phyloP scores from a whole-genome alignment of 768 basidiomycete genomes.

The Lactarius indigo region DNA sequence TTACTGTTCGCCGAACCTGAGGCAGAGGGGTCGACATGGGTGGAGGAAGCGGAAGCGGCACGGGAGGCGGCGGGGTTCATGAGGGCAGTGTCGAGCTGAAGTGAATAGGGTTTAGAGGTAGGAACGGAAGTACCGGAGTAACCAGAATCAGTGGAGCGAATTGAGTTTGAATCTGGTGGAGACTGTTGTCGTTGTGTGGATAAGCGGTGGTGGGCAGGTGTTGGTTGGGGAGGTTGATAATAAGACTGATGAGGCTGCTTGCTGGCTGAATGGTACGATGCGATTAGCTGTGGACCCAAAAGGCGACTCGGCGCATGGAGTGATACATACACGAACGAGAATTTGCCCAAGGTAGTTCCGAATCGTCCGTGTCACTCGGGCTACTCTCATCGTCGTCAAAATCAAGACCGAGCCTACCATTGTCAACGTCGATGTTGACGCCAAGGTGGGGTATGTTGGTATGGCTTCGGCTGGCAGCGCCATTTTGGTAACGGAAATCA shows the following conservation, averaged over 20 bases:
- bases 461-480: conserved; percentile 27
- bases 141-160: conserved; percentile 38
- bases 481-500: conserved; percentile 28
- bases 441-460: conserved; percentile 39
- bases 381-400: conserved; percentile 39
- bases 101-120: conserved; percentile 43
- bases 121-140: conserved; percentile 27
- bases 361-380: conserved; percentile 46
- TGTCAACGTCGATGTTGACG: conserved; percentile 49
- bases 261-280: conserved; percentile 8
- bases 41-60: conserved; percentile 37
- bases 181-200: conserved; percentile 22
- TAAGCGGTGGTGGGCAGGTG: conserved; percentile 25
- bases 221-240: conserved; percentile 11
- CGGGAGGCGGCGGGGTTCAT: conserved; percentile 25
- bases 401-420: conserved; percentile 56
- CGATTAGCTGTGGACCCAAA: not conserved
- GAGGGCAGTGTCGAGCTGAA: conserved; percentile 56
- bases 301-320: not conserved
- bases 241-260: conserved; percentile 12
- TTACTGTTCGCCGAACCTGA: conserved; percentile 31
- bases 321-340: conserved; percentile 21
- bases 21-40: conserved; percentile 34
- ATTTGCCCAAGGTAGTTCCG: conserved; percentile 55
- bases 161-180: conserved; percentile 37